These are phyloP conservation scores for Dentipellis sp. DNA, from an alignment of 768 basidiomycete species.

Conservation along the genomic window DNA sequence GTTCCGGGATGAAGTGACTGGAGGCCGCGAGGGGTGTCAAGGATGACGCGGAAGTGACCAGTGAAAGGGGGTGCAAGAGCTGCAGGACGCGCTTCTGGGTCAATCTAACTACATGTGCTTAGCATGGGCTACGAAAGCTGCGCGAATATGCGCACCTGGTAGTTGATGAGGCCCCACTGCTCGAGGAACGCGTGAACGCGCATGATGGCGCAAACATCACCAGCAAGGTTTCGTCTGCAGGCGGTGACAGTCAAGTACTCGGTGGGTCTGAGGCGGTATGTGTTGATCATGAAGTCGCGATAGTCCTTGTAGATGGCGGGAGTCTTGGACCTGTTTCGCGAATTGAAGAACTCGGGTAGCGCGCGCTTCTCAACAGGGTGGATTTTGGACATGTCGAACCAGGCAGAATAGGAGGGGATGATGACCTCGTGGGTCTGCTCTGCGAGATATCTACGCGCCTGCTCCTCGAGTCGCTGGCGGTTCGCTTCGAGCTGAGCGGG, in stretches of 20 bases:
- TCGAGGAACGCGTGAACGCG: conserved; percentile 97
- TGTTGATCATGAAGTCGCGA: conserved; percentile 99
- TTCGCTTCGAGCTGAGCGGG: conserved; percentile 77
- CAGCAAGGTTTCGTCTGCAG: conserved; percentile 90
- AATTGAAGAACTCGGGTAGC: conserved; percentile 97
- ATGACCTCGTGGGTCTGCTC: conserved; percentile 96
- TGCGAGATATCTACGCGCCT: conserved; percentile 89
- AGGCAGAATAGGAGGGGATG: conserved; percentile 93
- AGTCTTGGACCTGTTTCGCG: conserved; percentile 89
- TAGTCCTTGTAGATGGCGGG: conserved; percentile 98
- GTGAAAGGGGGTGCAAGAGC: conserved; percentile 95
- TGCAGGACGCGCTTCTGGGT: conserved; percentile 92
- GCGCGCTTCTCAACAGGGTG: conserved; percentile 88
- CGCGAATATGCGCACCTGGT: conserved; percentile 58
- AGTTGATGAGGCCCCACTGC: conserved; percentile 98
- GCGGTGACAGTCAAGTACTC: conserved; percentile 98
- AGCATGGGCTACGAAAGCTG: not conserved
- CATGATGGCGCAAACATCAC: conserved; percentile 98
- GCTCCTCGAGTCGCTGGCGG: conserved; percentile 71
- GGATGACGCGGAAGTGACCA: conserved; percentile 95
- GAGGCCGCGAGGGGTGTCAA: conserved; percentile 93
- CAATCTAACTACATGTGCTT: conserved; percentile 51
- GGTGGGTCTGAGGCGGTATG: conserved; percentile 85
- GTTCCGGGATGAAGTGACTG: conserved; percentile 88
- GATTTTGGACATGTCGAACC: conserved; percentile 95